Evolutionary conservation across 1,284 basidiomycete genomes (phyloP).

Genomic region (Austroboletus niveus): DNA sequence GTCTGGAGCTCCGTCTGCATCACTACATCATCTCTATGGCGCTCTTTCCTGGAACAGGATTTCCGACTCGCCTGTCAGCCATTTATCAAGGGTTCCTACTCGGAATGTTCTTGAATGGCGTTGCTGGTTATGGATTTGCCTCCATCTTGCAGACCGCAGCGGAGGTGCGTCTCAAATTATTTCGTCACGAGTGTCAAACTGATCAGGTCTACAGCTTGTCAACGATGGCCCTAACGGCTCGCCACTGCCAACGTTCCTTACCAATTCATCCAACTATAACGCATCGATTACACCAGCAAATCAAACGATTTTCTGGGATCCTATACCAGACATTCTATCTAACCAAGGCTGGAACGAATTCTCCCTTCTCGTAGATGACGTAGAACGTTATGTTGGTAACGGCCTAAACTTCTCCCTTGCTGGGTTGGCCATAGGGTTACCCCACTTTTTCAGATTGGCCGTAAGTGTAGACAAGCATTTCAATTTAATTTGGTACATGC

Average conservation of each 20-base stretch:
- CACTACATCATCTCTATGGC: slow-evolving; percentile 78
- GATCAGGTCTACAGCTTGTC: slow-evolving; percentile 42
- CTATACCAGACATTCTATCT: slow-evolving; percentile 39
- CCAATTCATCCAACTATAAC: slow-evolving; percentile 67
- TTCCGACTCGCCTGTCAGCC: slow-evolving; percentile 76
- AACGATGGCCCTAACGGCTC: slow-evolving; percentile 74
- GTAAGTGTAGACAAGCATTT: slow-evolving; percentile 45
- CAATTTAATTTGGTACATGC: neutral
- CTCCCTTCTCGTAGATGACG: slow-evolving; percentile 80
- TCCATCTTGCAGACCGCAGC: slow-evolving; percentile 76
- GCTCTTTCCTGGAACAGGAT: slow-evolving; percentile 76
- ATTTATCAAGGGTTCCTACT: slow-evolving; percentile 80
- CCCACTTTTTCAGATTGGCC: slow-evolving; percentile 83
- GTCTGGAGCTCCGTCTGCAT: slow-evolving; percentile 63
- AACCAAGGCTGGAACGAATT: slow-evolving; percentile 72
- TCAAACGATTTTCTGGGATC: slow-evolving; percentile 64
- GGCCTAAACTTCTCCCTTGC: slow-evolving; percentile 68
- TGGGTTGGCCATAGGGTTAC: slow-evolving; percentile 56
- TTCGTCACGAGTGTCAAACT: slow-evolving; percentile 3
- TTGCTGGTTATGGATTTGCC: slow-evolving; percentile 76
- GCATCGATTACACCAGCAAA: slow-evolving; percentile 51
- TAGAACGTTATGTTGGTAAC: slow-evolving; percentile 69
- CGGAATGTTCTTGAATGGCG: slow-evolving; percentile 79
- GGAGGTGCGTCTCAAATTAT: slow-evolving; percentile 48
- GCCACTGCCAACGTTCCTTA: slow-evolving; percentile 68